Base-by-base conservation (phyloP, 148 eudicot genomes). In the Limonium bicolor region DNA sequence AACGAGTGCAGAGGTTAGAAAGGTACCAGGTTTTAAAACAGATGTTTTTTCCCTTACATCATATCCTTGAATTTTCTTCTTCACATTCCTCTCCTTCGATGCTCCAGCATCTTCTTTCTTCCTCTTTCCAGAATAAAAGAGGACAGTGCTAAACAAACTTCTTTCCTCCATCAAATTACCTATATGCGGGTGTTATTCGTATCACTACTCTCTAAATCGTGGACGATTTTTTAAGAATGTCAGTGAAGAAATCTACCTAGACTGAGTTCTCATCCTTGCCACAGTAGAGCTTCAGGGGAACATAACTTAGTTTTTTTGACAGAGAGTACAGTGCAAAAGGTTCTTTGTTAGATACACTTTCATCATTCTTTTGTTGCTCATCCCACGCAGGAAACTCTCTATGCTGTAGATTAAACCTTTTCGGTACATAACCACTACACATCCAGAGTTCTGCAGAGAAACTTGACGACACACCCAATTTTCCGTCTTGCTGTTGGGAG, bases 401-500 rank as follows among this genome's bases (percentile, higher is more conserved):
- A 45, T 74, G 77, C 19, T 50, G 68, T 48, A 70, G 68, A 46
- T 73, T 72, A 41, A 90, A 84, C 63, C 68, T 81, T 55, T 90
- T 90, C 0, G 97, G 97, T 32, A 84, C 80, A 51, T 77, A 76
- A 2, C 97, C 95, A 6, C 70, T 51, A 34, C 77, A 70, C 60
- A 80, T 90, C 97, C 97, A 90, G 41, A 90, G 68, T 51, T 77
- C 57, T 0, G 84, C 62, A 53, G 64, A 66, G 51, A 84, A 73
- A 46, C 74, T 34, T 0, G 88, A 58, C 0, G 92, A 71, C 39
- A 72, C 41, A n/a, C n/a, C n/a, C n/a, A n/a, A n/a, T n/a, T n/a
- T n/a, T n/a, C n/a, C n/a, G n/a, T n/a, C 0, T 66, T 24, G 45
- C 41, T 66, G 25, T 56, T 47, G 20, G 8, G 38, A 20, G 28